Evolutionary conservation across 2,329 filamentous ascomycete species (phyloP).

Genomic region (Aspergillus fijiensis): DNA sequence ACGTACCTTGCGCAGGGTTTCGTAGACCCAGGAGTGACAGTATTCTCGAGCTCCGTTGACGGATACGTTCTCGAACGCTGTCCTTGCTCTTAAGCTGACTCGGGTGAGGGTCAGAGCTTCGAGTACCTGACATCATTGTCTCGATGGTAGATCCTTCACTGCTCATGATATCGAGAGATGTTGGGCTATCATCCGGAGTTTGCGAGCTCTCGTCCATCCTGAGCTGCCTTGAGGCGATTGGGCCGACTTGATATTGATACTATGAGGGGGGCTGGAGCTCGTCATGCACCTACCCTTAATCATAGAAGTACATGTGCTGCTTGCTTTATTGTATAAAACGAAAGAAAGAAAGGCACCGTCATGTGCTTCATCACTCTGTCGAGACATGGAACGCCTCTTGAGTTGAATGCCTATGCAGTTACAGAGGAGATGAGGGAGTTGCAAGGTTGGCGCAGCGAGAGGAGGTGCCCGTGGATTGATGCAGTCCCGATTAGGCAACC

Average conservation of each 20-base stretch:
- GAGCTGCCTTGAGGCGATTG: not conserved
- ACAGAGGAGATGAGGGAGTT: not conserved
- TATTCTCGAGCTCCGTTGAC: conserved; percentile 37
- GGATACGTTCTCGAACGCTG: conserved; percentile 33
- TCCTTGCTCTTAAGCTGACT: conserved; percentile 19
- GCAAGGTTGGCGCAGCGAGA: too few species aligned
- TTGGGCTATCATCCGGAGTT: not conserved
- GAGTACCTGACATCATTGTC: conserved; percentile 28
- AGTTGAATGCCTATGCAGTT: not conserved
- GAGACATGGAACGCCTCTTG: not conserved
- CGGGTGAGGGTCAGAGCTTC: conserved; percentile 22
- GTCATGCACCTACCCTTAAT: too few species aligned
- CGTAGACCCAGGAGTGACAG: conserved; percentile 37
- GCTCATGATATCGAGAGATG: not conserved
- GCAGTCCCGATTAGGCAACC: not conserved
- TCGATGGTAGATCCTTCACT: conserved; percentile 13
- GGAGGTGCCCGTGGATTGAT: not conserved
- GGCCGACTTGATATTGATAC: not conserved
- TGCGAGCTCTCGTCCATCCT: not conserved
- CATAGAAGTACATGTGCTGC: not conserved
- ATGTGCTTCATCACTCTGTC: not conserved
- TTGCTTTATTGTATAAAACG: not conserved
- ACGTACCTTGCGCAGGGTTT: conserved; percentile 28
- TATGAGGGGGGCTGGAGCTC: not conserved
- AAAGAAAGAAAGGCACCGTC: not conserved